Conservation (phyloP, 2,329 filamentous ascomycete species). For the Aspergillus tubingensis region DNA sequence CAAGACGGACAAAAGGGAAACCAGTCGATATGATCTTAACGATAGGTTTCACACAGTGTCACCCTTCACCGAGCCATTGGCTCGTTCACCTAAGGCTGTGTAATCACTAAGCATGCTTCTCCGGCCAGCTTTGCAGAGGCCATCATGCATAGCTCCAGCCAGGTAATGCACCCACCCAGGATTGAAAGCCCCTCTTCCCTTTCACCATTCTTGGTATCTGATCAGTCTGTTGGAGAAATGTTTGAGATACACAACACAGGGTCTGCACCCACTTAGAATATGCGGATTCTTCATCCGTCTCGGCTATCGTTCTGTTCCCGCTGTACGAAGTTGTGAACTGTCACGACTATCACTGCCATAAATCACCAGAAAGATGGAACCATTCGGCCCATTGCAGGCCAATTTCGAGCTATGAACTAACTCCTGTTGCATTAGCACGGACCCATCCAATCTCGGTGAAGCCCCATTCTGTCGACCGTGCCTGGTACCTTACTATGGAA, state of each 20-base stretch:
- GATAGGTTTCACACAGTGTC: background rate
- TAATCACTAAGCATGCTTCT: background rate
- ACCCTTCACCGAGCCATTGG: background rate
- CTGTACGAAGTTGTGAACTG: background rate
- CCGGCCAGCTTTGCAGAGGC: background rate
- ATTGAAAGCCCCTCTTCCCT: background rate
- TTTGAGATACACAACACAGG: background rate
- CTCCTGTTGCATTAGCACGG: background rate
- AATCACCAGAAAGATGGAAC: too few species aligned
- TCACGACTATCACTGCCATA: background rate
- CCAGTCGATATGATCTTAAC: too few species aligned
- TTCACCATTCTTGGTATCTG: background rate
- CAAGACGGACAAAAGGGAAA: background rate
- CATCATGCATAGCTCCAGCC: background rate
- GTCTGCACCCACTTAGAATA: background rate
- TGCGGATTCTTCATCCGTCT: slow-evolving; percentile 1
- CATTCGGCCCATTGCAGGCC: background rate
- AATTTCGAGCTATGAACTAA: background rate
- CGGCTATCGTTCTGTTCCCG: background rate
- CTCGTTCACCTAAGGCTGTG: background rate
- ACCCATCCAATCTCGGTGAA: background rate
- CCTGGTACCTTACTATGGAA: background rate
- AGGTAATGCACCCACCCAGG: background rate
- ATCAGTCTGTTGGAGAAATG: background rate
- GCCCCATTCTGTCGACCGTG: background rate